These are phyloP conservation scores for Nemania abortiva DNA, from an alignment of 2,329 filamentous ascomycete genomes.

Conservation along the genomic window DNA sequence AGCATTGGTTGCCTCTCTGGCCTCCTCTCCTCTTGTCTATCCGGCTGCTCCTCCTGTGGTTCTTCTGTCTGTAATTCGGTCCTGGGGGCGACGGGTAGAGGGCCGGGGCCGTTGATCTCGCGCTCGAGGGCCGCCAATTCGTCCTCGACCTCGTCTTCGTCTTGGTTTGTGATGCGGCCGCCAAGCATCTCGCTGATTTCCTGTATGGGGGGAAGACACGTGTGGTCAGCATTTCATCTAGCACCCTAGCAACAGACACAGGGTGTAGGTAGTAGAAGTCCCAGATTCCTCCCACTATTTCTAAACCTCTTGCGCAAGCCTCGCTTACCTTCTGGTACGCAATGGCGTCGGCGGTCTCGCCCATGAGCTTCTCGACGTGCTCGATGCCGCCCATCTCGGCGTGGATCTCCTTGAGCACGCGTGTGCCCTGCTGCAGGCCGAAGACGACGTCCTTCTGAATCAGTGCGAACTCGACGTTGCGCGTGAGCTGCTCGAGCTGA, in stretches of 20 bases:
- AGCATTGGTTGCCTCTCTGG: conserved; percentile 57
- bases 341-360: conserved; percentile 88
- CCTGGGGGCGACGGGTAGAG: conserved; percentile 49
- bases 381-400: conserved; percentile 96
- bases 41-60: conserved; percentile 29
- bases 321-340: conserved; percentile 86
- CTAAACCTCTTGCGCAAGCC: background rate
- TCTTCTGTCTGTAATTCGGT: conserved; percentile 45
- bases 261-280: conserved; percentile 2
- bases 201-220: conserved; percentile 58
- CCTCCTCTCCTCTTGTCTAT: conserved; percentile 40
- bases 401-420: conserved; percentile 90
- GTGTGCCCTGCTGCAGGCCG: conserved; percentile 90
- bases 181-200: conserved; percentile 94
- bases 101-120: conserved; percentile 59
- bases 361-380: conserved; percentile 94
- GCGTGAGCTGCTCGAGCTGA: conserved; percentile 88
- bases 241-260: conserved; percentile 15
- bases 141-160: conserved; percentile 98
- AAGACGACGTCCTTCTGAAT: conserved; percentile 97
- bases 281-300: background rate
- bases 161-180: conserved; percentile 88
- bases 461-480: conserved; percentile 92
- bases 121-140: conserved; percentile 86
- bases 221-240: conserved; percentile 24